Evolutionary conservation across 768 basidiomycete genomes (phyloP).

Genomic region (Tulasnella sp.): DNA sequence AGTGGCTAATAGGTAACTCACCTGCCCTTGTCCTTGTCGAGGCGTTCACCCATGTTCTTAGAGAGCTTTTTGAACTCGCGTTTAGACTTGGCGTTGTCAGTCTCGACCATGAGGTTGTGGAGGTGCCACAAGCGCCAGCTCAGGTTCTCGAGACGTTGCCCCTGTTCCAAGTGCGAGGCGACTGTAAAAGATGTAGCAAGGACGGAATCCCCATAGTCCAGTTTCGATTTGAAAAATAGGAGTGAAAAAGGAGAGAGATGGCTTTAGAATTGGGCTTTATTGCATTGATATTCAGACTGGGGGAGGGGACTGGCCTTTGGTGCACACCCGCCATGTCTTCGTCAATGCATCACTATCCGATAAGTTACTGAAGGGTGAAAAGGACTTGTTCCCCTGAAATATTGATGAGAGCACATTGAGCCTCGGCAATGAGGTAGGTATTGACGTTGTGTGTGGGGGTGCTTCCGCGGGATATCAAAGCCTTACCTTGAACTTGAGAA

Average conservation of each 20-base stretch:
- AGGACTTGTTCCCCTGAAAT: constrained; percentile 79
- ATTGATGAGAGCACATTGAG: neutral
- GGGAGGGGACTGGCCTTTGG: constrained; percentile 14
- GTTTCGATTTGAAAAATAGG: constrained; percentile 2
- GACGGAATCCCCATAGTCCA: constrained; percentile 16
- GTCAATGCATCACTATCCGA: constrained; percentile 74
- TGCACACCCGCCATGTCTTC: constrained; percentile 76
- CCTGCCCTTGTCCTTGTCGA: constrained; percentile 89
- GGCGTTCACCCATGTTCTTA: constrained; percentile 80
- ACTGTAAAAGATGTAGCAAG: constrained; percentile 33
- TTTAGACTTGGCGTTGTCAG: constrained; percentile 79
- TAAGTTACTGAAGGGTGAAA: constrained; percentile 85
- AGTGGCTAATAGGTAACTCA: constrained; percentile 31
- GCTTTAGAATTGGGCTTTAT: constrained; percentile 10
- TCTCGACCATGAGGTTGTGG: constrained; percentile 83
- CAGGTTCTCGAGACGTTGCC: constrained; percentile 83
- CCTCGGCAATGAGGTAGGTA: constrained; percentile 3
- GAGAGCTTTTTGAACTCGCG: constrained; percentile 85
- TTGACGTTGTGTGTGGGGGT: constrained; percentile 2
- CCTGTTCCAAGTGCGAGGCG: constrained; percentile 71
- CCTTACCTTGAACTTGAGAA: constrained; percentile 28
- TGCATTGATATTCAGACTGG: too few relatives aligned
- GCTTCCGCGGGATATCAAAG: neutral
- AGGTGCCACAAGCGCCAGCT: constrained; percentile 90
- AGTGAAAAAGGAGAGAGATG: neutral